Evolutionary conservation across 441 rosid genomes (phyloP).

Genomic region (Euphorbia celastroides): DNA sequence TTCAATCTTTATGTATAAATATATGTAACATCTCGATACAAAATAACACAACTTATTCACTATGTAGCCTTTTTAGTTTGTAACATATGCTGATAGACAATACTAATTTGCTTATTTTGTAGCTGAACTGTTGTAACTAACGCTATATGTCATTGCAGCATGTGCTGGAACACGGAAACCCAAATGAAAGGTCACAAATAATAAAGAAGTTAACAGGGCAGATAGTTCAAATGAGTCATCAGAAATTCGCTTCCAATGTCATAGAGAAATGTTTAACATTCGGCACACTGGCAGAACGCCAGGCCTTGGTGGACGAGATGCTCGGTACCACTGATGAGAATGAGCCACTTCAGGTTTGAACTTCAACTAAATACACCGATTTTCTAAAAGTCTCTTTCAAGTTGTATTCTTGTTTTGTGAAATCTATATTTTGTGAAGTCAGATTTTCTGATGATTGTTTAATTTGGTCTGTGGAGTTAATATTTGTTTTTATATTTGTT

Average conservation of each 20-base stretch:
- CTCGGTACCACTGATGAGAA: too few relatives aligned
- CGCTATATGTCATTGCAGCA: constrained; percentile 37
- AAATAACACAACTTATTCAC: too few relatives aligned
- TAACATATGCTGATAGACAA: too few relatives aligned
- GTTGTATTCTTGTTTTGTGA: too few relatives aligned
- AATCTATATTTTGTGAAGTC: too few relatives aligned
- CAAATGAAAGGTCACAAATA: constrained; percentile 56
- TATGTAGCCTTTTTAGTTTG: too few relatives aligned
- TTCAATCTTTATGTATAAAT: too few relatives aligned
- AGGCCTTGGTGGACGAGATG: constrained; percentile 7
- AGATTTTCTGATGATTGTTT: background rate
- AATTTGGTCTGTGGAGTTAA: background rate
- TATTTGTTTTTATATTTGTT: constrained; percentile 9
- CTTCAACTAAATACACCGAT: too few relatives aligned
- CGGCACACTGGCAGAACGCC: constrained; percentile 55
- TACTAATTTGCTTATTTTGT: background rate
- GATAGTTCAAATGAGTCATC: constrained; percentile 79
- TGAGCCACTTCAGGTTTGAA: too few relatives aligned
- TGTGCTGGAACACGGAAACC: constrained; percentile 73
- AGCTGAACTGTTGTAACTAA: constrained; percentile 6
- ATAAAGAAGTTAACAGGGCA: constrained; percentile 59
- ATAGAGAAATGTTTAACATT: constrained; percentile 68
- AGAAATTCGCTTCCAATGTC: too few relatives aligned
- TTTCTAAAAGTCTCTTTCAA: too few relatives aligned
- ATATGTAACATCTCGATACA: too few relatives aligned